Base-by-base conservation (phyloP, 208 protist genomes). In the Crithidia fasciculata region DNA sequence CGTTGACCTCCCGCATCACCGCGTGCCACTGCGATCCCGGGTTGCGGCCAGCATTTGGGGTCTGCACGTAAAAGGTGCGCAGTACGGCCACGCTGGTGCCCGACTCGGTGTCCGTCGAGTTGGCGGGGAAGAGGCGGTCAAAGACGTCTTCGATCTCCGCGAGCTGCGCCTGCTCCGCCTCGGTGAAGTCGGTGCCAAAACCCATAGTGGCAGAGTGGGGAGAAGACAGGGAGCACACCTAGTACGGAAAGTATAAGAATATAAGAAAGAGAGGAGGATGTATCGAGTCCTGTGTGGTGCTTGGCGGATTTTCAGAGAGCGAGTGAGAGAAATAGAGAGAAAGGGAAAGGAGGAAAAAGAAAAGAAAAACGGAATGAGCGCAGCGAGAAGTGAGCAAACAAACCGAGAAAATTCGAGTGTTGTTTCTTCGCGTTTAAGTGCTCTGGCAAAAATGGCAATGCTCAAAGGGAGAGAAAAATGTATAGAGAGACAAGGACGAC, bases 1-100 rank as follows among this genome's bases (percentile, higher is more conserved):
- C 50, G 68, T 85, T 78, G 19, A 85, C 74, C 53, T 85, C 76
- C 12, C 28, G 45, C 40, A 81, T 13, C n/a, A 77, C 50, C 28
- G 56, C 28, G n/a, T 60, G 40, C 72, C 72, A 77, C 56, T 44
- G 40, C 15, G 61, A 19, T 15, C 36, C 63, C 19, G 59, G 41
- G 44, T 19, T 5, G 5, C 10, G 5, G 0, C 19, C 10, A 5
- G 10, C n/a, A 10, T 41, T 41, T 5, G 60, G 4, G 44, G 60
- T 41, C 9, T 10, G 7, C 41, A 65, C 44, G 54, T 54, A 65
- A 43, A 41, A 65, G 60, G 44, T 41, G 13, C 60, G 60, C 7
- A 65, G 45, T 41, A 65, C 6, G 2, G 60, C 19, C 41, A 54
- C 45, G 39, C 60, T 52, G 60, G n/a, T 28, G 18, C 43, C 60